Base-by-base conservation (phyloP, 345 rosid genomes). In the Citrus mangshanensis region DNA sequence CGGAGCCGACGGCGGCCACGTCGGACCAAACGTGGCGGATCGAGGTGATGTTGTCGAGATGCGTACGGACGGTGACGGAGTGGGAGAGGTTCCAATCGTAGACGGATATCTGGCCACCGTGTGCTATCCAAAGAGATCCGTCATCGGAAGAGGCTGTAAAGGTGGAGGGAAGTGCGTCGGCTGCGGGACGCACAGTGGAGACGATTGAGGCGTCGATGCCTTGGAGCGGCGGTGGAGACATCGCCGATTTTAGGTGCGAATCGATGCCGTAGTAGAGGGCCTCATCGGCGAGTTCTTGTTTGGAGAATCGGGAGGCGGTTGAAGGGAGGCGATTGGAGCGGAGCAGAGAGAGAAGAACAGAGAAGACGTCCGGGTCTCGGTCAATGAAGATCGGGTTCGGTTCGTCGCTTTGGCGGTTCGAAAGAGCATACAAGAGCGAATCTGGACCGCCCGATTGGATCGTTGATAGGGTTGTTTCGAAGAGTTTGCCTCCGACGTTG, bases 351-450 rank as follows among this genome's bases (percentile, higher is more conserved):
- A 95, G 96, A 61, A 95, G 86, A 62, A 86, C 91, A 40, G 99
- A 86, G 91, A 95, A 95, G 40, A 96, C 84, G 65, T 94, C 95
- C 13, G 99, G 97, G 77, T 96, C 99, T 4, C 99, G 98, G 83
- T 96, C 99, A 61, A 94, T 89, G 85, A 95, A 95, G 42, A 94
- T 82, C 0, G 97, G 92, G 19, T 24, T 42, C 14, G 83, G 82
- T 25, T 83, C 89, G 24, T 75, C 78, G 5, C 72, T 14, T 51
- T 89, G 66, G 10, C 90, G 90, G 76, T 58, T 82, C 37, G 97
- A 90, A n/a, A 96, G 94, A 68, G 90, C 91, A 22, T 86, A 85
- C 3, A 96, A 89, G 68, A 96, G 93, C 27, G 98, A 94, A 81
- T 96, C 97, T 13, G 93, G 89, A 32, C 95, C 95, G 38, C 90